A percentile compares a stretch with the other conserved stretches of the same genome.
Conservation (phyloP, 2,329 filamentous ascomycete species). For the Nemania bipapillata region DNA sequence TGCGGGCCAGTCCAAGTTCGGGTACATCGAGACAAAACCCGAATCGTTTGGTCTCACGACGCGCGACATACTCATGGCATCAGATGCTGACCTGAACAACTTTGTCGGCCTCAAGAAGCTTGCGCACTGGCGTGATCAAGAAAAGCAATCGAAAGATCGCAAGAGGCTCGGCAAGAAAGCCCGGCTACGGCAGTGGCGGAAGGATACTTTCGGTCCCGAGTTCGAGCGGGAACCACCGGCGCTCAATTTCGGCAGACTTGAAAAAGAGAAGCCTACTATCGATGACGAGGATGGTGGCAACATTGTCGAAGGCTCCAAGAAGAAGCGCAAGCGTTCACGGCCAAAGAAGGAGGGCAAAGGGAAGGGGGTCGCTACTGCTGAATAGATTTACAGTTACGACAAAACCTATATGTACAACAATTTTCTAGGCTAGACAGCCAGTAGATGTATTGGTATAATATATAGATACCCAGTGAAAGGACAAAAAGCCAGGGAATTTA, state of each 20-base stretch:
- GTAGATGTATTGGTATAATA: constrained; percentile 1
- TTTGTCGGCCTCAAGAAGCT: constrained; percentile 96
- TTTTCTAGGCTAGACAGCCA: neutral
- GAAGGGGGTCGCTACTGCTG: constrained; percentile 26
- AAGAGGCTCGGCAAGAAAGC: constrained; percentile 94
- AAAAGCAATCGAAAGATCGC: constrained; percentile 89
- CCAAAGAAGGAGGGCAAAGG: constrained; percentile 44
- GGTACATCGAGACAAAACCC: constrained; percentile 93
- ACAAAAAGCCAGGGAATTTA: neutral
- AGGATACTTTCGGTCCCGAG: constrained; percentile 70
- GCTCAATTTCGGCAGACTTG: constrained; percentile 63
- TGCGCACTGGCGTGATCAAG: constrained; percentile 84
- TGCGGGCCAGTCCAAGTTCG: constrained; percentile 67
- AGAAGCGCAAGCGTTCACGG: constrained; percentile 51
- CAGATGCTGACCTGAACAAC: constrained; percentile 85
- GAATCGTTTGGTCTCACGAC: constrained; percentile 88
- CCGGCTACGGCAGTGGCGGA: constrained; percentile 84
- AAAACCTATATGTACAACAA: constrained; percentile 22
- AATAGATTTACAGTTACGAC: constrained; percentile 18
- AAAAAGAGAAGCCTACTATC: constrained; percentile 38
- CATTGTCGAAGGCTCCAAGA: constrained; percentile 53
- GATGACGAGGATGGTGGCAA: constrained; percentile 43
- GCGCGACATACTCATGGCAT: constrained; percentile 87
- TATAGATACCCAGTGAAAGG: constrained; percentile 21
- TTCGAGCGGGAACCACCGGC: constrained; percentile 67